A percentile compares a stretch with the other conserved stretches of the same genome.
These are phyloP conservation scores for Apophysomyces variabilis DNA, from an alignment of 371 early-diverging fungal genomes.

Conservation along the genomic window DNA sequence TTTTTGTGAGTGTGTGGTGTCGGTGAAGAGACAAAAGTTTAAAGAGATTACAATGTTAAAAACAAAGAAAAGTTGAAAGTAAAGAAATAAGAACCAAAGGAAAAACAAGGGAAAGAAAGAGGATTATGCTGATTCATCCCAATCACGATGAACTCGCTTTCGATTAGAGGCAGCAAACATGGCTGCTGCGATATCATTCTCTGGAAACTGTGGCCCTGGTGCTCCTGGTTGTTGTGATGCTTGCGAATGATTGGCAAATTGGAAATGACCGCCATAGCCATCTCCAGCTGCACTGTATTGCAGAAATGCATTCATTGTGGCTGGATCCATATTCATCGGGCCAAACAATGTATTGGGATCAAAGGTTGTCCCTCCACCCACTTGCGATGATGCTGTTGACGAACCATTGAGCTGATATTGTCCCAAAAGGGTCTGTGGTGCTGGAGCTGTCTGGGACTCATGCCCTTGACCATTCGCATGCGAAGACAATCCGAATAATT, in stretches of 20 bases:
- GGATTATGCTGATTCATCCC: slow-evolving; percentile 22
- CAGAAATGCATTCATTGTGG: slow-evolving; percentile 39
- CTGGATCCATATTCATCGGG: slow-evolving; percentile 43
- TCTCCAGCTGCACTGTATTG: slow-evolving; percentile 21
- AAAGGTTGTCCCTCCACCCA: slow-evolving; percentile 16
- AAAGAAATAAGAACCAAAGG: neutral
- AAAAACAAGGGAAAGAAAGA: slow-evolving; percentile 1
- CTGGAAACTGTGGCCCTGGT: slow-evolving; percentile 5
- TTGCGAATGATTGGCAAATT: slow-evolving; percentile 6
- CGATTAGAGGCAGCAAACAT: slow-evolving; percentile 27
- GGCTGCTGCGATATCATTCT: slow-evolving; percentile 24
- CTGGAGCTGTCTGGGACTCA: slow-evolving; percentile 14
- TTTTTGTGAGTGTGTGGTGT: no score
- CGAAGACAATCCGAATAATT: neutral
- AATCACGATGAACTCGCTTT: slow-evolving; percentile 34
- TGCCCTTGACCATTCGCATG: slow-evolving; percentile 10
- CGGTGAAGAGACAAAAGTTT: neutral
- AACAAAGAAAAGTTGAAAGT: neutral
- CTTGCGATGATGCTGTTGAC: slow-evolving; percentile 11
- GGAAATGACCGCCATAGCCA: slow-evolving; percentile 6
- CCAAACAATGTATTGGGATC: slow-evolving; percentile 32
- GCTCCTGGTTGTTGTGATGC: slow-evolving; percentile 19
- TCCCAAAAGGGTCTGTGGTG: neutral
- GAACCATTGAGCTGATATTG: slow-evolving; percentile 1
- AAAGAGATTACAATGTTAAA: neutral